These are phyloP conservation scores for Tolypocladium sp. DNA, from an alignment of 2,329 filamentous ascomycete species.

Conservation along the genomic window DNA sequence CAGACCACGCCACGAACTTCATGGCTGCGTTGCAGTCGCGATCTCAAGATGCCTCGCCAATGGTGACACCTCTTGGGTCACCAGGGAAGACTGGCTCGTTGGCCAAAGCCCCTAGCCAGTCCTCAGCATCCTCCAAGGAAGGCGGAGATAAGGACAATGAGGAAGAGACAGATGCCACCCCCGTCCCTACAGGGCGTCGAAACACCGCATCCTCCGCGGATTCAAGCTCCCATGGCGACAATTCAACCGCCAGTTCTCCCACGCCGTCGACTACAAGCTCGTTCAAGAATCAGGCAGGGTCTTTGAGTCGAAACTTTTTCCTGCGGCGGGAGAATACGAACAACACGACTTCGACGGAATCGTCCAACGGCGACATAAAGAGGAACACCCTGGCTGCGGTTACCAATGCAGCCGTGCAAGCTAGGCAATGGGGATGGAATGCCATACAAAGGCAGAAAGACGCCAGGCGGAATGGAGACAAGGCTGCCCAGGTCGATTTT, in stretches of 20 bases:
- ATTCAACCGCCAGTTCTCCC: conserved; percentile 13
- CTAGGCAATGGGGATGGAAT: conserved; percentile 51
- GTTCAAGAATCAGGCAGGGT: conserved; percentile 28
- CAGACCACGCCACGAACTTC: conserved; percentile 50
- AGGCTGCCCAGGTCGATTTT: conserved; percentile 30
- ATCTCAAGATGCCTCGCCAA: conserved; percentile 46
- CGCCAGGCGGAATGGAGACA: conserved; percentile 22
- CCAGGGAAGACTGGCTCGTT: conserved; percentile 25
- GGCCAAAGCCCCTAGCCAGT: conserved; percentile 34
- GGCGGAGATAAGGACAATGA: conserved; percentile 28
- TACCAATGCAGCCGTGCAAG: conserved; percentile 44
- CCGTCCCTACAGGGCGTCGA: conserved; percentile 19
- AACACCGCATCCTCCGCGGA: conserved; percentile 29
- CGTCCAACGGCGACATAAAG: conserved; percentile 28
- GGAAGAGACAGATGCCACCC: conserved; percentile 16
- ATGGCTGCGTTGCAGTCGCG: conserved; percentile 62
- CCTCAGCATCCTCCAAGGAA: conserved; percentile 39
- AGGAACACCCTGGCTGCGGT: conserved; percentile 44
- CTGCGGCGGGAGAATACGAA: conserved; percentile 27
- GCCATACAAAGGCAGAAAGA: conserved; percentile 44
- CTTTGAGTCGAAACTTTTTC: conserved; percentile 30
- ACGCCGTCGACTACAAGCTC: conserved; percentile 26
- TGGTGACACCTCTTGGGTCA: conserved; percentile 29
- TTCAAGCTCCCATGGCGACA: conserved; percentile 15
- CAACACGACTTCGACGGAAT: conserved; percentile 24